Evolutionary conservation across 805 yeast genomes (phyloP).

Genomic region (Candida coleopterorum): DNA sequence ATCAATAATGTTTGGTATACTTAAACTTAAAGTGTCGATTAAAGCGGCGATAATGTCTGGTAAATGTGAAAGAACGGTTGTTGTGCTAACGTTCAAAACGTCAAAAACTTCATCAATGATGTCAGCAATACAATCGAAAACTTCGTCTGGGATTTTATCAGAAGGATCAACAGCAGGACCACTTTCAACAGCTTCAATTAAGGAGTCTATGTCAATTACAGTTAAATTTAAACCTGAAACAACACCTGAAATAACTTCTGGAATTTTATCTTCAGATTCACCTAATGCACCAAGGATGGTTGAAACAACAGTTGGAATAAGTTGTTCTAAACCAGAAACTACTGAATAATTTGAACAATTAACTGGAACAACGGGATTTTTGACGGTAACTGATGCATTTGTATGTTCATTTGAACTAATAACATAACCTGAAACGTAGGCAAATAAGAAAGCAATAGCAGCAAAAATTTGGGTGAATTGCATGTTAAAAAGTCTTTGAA

Average conservation of each 20-base stretch:
- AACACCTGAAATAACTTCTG: neutral
- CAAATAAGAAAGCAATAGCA: no score
- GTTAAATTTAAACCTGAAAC: neutral
- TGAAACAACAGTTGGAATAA: slow-evolving; percentile 3
- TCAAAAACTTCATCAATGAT: slow-evolving; percentile 1
- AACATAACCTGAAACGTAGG: no score
- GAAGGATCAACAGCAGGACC: neutral
- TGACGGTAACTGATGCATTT: no score
- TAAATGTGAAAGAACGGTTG: slow-evolving; percentile 1
- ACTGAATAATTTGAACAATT: no score
- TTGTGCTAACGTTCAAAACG: neutral
- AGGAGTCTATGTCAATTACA: neutral
- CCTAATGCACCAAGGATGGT: neutral
- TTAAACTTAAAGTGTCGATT: neutral
- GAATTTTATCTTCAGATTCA: neutral
- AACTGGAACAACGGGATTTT: no score
- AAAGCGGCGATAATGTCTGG: neutral
- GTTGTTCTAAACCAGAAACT: no score
- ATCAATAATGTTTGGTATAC: slow-evolving; percentile 1
- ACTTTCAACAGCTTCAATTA: neutral
- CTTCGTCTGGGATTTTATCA: neutral
- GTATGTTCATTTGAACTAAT: no score
- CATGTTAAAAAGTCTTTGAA: no score
- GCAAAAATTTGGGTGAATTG: no score
- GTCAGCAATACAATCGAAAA: neutral